Evolutionary conservation across 306 rosid genomes (phyloP).

Genomic region (Castanea crenata): DNA sequence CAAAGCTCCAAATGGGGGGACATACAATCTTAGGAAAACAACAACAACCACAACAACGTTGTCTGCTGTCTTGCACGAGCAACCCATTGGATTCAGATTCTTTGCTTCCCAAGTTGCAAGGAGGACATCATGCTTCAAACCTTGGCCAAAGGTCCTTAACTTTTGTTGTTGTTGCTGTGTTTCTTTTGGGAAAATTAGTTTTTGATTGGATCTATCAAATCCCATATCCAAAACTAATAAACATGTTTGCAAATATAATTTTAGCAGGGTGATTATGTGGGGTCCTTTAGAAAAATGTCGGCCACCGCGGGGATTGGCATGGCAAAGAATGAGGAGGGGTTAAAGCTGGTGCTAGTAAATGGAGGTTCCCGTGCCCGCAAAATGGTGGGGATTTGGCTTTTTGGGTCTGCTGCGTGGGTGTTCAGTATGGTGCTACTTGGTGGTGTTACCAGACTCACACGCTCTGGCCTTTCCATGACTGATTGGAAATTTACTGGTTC

Average conservation of each 20-base stretch:
- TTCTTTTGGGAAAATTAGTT: too few relatives aligned
- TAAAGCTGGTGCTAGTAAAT: slow-evolving; percentile 65
- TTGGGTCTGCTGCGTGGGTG: slow-evolving; percentile 90
- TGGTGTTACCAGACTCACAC: slow-evolving; percentile 76
- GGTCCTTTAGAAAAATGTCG: slow-evolving; percentile 46
- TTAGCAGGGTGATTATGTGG: slow-evolving; percentile 37
- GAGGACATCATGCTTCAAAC: neutral
- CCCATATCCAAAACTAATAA: neutral
- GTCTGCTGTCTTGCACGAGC: neutral
- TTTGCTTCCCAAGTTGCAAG: slow-evolving; percentile 18
- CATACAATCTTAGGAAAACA: slow-evolving; percentile 14
- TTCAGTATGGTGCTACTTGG: slow-evolving; percentile 93
- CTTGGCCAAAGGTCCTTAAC: slow-evolving; percentile 23
- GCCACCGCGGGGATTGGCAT: slow-evolving; percentile 35
- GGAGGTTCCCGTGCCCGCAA: slow-evolving; percentile 72
- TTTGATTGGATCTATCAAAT: too few relatives aligned
- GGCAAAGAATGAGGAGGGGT: slow-evolving; percentile 42
- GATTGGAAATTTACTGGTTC: slow-evolving; percentile 82
- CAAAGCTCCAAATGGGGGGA: slow-evolving; percentile 5
- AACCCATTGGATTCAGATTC: neutral
- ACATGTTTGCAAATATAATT: slow-evolving; percentile 12
- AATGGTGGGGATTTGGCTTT: slow-evolving; percentile 86
- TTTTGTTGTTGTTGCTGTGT: neutral
- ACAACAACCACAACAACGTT: neutral
- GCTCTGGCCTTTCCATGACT: slow-evolving; percentile 97